Evolutionary conservation across 495 filamentous ascomycete genomes (phyloP), one percentile per base, ranked within the genome.

Genomic region (Xylaria grammica): DNA sequence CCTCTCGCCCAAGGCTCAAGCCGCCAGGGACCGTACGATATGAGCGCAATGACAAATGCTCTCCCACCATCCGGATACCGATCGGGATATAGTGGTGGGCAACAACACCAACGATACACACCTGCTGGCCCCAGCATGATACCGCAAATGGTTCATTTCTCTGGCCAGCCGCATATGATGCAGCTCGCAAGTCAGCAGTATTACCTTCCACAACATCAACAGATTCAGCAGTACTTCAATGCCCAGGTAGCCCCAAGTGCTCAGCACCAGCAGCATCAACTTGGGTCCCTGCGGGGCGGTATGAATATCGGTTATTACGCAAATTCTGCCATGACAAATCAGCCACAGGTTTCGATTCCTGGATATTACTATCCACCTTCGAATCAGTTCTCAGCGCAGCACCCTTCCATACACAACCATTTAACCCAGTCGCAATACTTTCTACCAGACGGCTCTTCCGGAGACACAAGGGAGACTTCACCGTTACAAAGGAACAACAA

Each of bases 71-170:
- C 61, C 20, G 67, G 61, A 17, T 81, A 81, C 66, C 71, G 75
- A 59, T 57, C 70, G 42, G 65, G 63, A 19, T 75, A 75, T 73
- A 78, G 63, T 46, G 62, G 54, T 65, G 73, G 62, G 64, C 74
- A 62, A 50, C 71, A 69, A 45, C 81, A 79, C 22, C 67, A 79
- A 68, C 82, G 76, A 69, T 75, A 73, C 53, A 69, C 72, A 27
- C 71, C 71, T 44, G 74, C 80, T 22, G 72, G 78, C 26, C 70
- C 82, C 22, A 69, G 66, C 29, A 72, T 81, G 48, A 74, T 80
- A 34, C 77, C 77, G 55, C 79, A 82, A 57, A 77, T 77, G 40
- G 63, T 76, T n/a, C 85, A 84, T 54, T 83, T 74, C 52, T 72
- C 70, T 26, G 67, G 69, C 7, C 78, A 76, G 29, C 50, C 74